phyloP scores from a whole-genome alignment of 148 eudicot species.

The Camellia sinensis region DNA sequence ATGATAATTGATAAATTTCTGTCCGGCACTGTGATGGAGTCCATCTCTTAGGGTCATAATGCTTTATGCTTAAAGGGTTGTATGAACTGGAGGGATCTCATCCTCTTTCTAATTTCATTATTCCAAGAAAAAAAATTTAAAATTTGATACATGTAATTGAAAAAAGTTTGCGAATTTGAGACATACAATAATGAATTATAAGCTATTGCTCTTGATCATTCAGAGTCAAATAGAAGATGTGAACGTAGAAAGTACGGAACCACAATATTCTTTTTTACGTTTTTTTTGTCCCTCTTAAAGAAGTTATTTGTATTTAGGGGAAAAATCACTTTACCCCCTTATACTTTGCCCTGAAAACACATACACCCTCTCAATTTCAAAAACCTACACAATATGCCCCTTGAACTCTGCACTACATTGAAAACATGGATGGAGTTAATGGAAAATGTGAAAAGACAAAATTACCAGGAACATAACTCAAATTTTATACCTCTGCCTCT shows the following conservation, averaged over 20 bases:
- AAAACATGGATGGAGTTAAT: no score
- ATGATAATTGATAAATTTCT: background rate
- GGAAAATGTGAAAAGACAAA: no score
- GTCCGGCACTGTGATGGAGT: background rate
- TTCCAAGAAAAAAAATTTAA: background rate
- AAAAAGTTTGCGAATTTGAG: background rate
- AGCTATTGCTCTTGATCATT: background rate
- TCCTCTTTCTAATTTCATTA: background rate
- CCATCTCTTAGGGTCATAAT: background rate
- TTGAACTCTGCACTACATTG: no score
- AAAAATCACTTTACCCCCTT: no score
- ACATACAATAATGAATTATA: background rate
- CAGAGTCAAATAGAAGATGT: background rate
- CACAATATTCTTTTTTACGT: no score
- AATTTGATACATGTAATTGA: background rate
- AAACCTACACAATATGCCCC: no score
- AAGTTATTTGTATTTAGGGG: no score
- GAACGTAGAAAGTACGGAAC: background rate
- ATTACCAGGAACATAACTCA: no score
- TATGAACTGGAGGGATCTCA: background rate
- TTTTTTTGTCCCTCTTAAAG: no score
- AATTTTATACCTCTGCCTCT: no score
- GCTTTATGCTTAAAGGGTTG: conserved; percentile 1
- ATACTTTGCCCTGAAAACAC: no score
- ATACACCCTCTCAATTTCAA: no score